A percentile compares a stretch with the other conserved stretches of the same genome.
Evolutionary conservation across 2,329 filamentous ascomycete genomes (phyloP).

Genomic region (Ceratocystis huliohia): DNA sequence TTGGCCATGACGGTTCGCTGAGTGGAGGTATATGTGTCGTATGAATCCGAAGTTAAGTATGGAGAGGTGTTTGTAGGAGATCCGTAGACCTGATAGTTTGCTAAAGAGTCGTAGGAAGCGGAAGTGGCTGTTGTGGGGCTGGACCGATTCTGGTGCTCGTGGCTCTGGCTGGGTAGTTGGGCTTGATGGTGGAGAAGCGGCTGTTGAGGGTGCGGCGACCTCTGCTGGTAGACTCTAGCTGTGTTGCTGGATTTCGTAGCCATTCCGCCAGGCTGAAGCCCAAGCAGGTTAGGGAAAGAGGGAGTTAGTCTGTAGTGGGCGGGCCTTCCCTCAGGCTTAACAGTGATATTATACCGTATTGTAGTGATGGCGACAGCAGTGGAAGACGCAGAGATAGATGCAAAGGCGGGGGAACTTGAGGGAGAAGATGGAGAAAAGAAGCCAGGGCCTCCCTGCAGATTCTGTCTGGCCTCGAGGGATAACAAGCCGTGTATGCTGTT

Average conservation of each 20-base stretch:
- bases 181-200: neutral
- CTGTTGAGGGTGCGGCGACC: neutral
- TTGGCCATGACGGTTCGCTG: constrained; percentile 38
- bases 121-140: constrained; percentile 42
- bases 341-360: constrained; percentile 7
- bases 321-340: constrained; percentile 5
- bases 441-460: constrained; percentile 7
- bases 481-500: neutral
- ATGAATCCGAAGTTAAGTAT: constrained; percentile 42
- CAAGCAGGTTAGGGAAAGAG: constrained; percentile 40
- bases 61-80: constrained; percentile 38
- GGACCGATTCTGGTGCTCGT: constrained; percentile 38
- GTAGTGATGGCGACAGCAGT: neutral
- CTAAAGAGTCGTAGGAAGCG: constrained; percentile 45
- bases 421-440: constrained; percentile 8
- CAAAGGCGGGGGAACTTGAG: constrained; percentile 3
- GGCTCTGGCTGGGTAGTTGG: neutral
- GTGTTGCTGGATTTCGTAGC: constrained; percentile 24
- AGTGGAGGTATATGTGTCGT: constrained; percentile 5
- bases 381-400: constrained; percentile 1
- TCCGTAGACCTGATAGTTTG: constrained; percentile 40
- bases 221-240: constrained; percentile 14
- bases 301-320: constrained; percentile 8
- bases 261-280: constrained; percentile 46
- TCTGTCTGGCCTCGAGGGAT: neutral